These are phyloP conservation scores for Trypanosomatidae sp. DNA, from an alignment of 208 protist species.

Conservation along the genomic window DNA sequence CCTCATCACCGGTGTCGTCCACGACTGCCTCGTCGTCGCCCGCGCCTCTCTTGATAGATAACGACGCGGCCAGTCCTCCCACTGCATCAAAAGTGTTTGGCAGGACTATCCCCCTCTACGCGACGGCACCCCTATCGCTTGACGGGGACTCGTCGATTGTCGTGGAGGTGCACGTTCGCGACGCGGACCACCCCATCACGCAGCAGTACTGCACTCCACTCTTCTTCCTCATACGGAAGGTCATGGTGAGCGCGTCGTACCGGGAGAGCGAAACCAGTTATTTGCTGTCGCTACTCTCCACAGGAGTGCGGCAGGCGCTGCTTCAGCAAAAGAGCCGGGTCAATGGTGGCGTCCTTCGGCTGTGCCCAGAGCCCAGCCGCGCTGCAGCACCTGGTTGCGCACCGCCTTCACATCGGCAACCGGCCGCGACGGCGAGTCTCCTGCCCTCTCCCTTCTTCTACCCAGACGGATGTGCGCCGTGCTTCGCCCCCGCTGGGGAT, in stretches of 20 bases:
- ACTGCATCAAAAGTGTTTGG: conserved; percentile 13
- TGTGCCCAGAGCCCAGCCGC: conserved; percentile 4
- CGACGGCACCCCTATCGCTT: conserved; percentile 1
- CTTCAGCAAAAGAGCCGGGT: conserved; percentile 5
- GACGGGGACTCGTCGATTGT: conserved; percentile 16
- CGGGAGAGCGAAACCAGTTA: conserved; percentile 52
- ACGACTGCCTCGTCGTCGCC: conserved; percentile 6
- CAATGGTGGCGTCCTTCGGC: conserved; percentile 13
- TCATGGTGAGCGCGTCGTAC: conserved; percentile 29
- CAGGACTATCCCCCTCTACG: conserved; percentile 23
- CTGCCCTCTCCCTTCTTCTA: conserved; percentile 54
- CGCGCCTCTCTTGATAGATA: conserved; percentile 11
- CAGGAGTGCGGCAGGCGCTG: conserved; percentile 58
- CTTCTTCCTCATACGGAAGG: conserved; percentile 72
- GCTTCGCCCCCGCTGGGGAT: conserved; percentile 69
- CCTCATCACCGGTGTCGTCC: background rate
- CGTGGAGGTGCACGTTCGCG: conserved; percentile 69
- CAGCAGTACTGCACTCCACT: conserved; percentile 60
- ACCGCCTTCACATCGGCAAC: background rate
- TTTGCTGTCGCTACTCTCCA: conserved; percentile 72
- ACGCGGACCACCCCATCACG: conserved; percentile 46
- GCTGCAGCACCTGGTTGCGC: background rate
- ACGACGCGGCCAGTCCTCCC: background rate
- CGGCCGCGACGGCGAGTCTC: background rate
- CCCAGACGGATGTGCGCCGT: conserved; percentile 52